Evolutionary conservation across 23 red algal species (phyloP).

Genomic region (Gracilariopsis chorda): DNA sequence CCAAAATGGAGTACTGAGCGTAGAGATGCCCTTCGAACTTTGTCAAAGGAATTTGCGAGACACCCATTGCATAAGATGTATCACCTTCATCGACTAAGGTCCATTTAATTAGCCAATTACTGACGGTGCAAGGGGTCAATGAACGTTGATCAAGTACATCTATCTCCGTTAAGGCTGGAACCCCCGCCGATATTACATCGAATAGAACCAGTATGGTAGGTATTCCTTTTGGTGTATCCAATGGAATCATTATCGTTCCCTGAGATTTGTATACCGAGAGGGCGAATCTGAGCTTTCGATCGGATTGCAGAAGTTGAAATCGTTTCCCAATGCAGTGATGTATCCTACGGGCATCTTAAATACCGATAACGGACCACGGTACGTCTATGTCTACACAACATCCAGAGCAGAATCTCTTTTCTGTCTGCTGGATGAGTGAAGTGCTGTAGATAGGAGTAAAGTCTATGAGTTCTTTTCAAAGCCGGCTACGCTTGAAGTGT

Average conservation of each 20-base stretch:
- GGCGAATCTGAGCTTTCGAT: not conserved
- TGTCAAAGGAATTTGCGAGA: not conserved
- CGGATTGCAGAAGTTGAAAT: not conserved
- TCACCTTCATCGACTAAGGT: not conserved
- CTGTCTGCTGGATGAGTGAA: too few relatives aligned
- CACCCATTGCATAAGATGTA: not conserved
- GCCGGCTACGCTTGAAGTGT: too few relatives aligned
- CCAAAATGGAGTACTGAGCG: not conserved
- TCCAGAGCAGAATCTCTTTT: too few relatives aligned
- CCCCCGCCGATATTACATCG: not conserved
- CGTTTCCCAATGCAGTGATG: not conserved
- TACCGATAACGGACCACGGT: not conserved
- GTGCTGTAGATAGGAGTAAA: too few relatives aligned
- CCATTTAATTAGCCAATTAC: not conserved
- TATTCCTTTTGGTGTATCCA: not conserved
- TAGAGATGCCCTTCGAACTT: not conserved
- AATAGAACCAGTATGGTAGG: constrained; percentile 5
- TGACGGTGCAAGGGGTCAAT: not conserved
- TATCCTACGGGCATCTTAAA: not conserved
- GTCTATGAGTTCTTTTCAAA: too few relatives aligned
- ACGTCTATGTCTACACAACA: not conserved
- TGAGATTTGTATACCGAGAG: not conserved
- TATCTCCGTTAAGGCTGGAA: not conserved
- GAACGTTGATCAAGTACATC: constrained; percentile 11
- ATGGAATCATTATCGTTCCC: not conserved